Conservation (phyloP, 2,329 filamentous ascomycete genomes). For the Metarhizium album region DNA sequence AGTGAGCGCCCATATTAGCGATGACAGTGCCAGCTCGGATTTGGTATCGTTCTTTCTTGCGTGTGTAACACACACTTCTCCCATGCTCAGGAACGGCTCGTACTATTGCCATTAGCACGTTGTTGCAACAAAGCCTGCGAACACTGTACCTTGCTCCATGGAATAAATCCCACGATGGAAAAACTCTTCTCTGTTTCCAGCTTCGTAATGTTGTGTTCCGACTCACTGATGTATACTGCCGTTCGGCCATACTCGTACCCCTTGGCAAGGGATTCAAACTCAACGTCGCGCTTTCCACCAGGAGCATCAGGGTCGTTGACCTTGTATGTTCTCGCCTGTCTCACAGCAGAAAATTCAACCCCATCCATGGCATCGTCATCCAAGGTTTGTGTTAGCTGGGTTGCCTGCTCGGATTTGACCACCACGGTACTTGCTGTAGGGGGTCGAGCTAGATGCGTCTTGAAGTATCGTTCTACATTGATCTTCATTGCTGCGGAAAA, state of each 20-base stretch:
- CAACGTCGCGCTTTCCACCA: constrained; percentile 72
- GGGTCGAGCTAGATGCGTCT: constrained; percentile 66
- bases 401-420: constrained; percentile 36
- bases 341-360: constrained; percentile 57
- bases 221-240: constrained; percentile 77
- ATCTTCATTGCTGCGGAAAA: constrained; percentile 71
- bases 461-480: constrained; percentile 82
- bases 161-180: constrained; percentile 80
- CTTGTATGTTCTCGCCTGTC: constrained; percentile 67
- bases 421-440: constrained; percentile 72
- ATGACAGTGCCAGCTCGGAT: constrained; percentile 75
- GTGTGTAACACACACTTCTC: constrained; percentile 66
- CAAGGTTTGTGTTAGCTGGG: constrained; percentile 40
- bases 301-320: constrained; percentile 64
- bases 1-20: constrained; percentile 75
- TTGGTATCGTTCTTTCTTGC: constrained; percentile 70
- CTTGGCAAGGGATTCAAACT: constrained; percentile 75
- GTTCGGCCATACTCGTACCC: constrained; percentile 92
- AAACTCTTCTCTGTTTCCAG: constrained; percentile 66
- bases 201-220: constrained; percentile 80
- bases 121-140: not conserved
- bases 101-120: constrained; percentile 39
- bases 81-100: constrained; percentile 76
- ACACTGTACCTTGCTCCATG: constrained; percentile 49
- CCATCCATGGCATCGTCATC: constrained; percentile 37